Percentiles rank a stretch among this genome's conserved stretches.
Evolutionary conservation across 768 basidiomycete species (phyloP).

Genomic region (Boletus subcaerulescens): DNA sequence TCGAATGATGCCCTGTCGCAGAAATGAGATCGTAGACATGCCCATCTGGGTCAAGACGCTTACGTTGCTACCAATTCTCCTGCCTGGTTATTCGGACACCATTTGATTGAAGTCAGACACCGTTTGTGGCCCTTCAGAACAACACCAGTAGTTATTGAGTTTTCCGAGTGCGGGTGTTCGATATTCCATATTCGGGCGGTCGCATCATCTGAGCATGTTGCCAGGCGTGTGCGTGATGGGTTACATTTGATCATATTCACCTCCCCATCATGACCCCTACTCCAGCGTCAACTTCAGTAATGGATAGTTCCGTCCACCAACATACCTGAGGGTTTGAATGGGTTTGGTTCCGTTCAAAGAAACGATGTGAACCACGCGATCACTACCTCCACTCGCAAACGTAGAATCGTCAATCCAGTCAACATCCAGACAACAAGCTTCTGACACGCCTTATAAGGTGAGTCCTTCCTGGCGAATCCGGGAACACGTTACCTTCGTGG

Average conservation of each 20-base stretch:
- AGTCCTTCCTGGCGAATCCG: neutral
- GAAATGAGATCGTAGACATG: constrained; percentile 1
- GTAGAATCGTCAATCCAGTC: constrained; percentile 73
- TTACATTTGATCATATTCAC: constrained; percentile 78
- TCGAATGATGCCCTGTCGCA: constrained; percentile 72
- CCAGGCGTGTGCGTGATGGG: constrained; percentile 59
- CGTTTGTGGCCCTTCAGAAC: constrained; percentile 63
- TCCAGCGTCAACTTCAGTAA: constrained; percentile 5
- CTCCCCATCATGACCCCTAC: constrained; percentile 71
- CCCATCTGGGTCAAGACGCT: constrained; percentile 24
- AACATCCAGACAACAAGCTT: constrained; percentile 77
- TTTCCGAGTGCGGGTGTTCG: constrained; percentile 39
- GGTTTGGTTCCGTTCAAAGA: constrained; percentile 51
- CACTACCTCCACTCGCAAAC: constrained; percentile 75
- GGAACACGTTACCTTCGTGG: constrained; percentile 54
- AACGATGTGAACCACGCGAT: constrained; percentile 60
- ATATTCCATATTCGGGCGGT: constrained; percentile 78
- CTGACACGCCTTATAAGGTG: constrained; percentile 13
- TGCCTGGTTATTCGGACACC: constrained; percentile 56
- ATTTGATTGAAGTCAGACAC: constrained; percentile 62
- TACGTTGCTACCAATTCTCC: constrained; percentile 67
- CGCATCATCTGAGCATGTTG: constrained; percentile 79
- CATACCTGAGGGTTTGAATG: constrained; percentile 62
- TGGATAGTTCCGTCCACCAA: constrained; percentile 4
- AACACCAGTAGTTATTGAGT: constrained; percentile 19